Evolutionary conservation across 345 rosid species (phyloP).

Genomic region (Citrus medica): DNA sequence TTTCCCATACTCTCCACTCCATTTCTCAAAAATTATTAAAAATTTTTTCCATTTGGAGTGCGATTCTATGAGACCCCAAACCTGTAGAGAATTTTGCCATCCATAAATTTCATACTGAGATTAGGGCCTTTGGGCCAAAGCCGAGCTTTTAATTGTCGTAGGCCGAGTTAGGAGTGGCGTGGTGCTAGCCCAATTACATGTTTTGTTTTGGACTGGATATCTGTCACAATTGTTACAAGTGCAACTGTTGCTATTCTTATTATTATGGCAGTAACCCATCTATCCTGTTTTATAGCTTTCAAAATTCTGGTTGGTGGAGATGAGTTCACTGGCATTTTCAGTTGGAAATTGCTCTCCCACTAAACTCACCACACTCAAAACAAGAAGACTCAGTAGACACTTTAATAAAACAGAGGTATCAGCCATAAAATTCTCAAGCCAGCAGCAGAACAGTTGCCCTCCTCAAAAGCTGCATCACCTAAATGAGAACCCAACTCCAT

Average conservation of each 20-base stretch:
- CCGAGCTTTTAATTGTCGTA: background rate
- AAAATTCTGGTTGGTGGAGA: slow-evolving; percentile 23
- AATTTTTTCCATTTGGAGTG: too few species aligned
- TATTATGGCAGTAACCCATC: background rate
- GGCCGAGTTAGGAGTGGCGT: background rate
- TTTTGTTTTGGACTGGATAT: background rate
- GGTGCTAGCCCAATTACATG: background rate
- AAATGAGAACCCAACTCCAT: slow-evolving; percentile 14
- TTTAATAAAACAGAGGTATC: slow-evolving; percentile 10
- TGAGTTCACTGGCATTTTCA: slow-evolving; percentile 52
- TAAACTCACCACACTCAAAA: slow-evolving; percentile 15
- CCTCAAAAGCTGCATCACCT: slow-evolving; percentile 11
- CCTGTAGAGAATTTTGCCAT: too few species aligned
- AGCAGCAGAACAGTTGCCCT: background rate
- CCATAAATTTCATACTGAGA: too few species aligned
- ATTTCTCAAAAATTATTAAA: too few species aligned
- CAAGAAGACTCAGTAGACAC: slow-evolving; percentile 10
- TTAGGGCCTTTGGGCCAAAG: background rate
- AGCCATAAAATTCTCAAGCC: slow-evolving; percentile 16
- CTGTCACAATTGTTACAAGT: background rate
- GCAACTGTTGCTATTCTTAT: too few species aligned
- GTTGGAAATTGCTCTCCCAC: slow-evolving; percentile 32
- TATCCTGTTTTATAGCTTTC: background rate
- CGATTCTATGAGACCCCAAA: too few species aligned
- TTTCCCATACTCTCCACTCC: too few species aligned